phyloP scores from a whole-genome alignment of 83 land plant genomes.

The Larix sibirica region DNA sequence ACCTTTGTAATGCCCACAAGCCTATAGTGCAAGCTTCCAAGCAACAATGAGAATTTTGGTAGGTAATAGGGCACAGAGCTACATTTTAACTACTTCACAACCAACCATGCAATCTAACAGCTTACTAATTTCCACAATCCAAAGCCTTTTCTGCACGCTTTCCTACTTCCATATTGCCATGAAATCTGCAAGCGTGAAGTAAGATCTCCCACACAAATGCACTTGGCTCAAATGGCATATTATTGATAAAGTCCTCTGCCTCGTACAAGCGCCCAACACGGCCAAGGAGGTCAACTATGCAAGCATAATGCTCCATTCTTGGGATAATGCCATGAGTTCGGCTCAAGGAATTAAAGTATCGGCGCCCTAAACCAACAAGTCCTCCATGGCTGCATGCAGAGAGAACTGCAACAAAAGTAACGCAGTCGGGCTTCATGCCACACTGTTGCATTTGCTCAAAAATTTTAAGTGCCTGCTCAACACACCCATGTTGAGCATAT shows the following conservation, averaged over 20 bases:
- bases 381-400: slow-evolving; percentile 18
- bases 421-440: slow-evolving; percentile 10
- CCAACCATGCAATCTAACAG: too few species aligned
- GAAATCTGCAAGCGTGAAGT: background rate
- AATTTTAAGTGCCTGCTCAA: slow-evolving; percentile 16
- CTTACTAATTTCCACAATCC: too few species aligned
- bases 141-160: too few species aligned
- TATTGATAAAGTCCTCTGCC: slow-evolving; percentile 6
- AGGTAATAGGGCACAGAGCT: background rate
- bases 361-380: slow-evolving; percentile 14
- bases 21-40: background rate
- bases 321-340: slow-evolving; percentile 1
- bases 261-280: background rate
- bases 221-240: slow-evolving; percentile 2
- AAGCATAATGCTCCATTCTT: background rate
- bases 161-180: background rate
- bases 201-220: background rate
- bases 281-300: background rate
- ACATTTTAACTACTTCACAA: too few species aligned
- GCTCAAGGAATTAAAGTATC: background rate
- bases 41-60: background rate
- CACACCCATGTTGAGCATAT: slow-evolving; percentile 17
- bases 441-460: slow-evolving; percentile 19
- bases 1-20: background rate
- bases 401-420: slow-evolving; percentile 24